Evolutionary conservation across 2,329 filamentous ascomycete species (phyloP).

Genomic region (Ilyonectria robusta): DNA sequence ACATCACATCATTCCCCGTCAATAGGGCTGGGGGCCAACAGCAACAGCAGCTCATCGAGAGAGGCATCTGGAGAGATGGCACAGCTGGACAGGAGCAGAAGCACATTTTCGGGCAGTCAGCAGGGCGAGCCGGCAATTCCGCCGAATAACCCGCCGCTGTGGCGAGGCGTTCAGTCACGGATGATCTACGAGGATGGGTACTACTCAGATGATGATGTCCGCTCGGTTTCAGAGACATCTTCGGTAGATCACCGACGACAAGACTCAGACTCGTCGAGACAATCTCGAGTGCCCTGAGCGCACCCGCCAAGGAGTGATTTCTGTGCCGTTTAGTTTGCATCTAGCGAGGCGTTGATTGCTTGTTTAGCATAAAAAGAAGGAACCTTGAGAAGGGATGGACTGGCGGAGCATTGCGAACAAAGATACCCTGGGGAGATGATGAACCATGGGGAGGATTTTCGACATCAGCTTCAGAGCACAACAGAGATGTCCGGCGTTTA

Average conservation of each 20-base stretch:
- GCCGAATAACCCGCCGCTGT: slow-evolving; percentile 57
- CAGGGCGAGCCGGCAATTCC: slow-evolving; percentile 48
- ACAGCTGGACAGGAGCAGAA: slow-evolving; percentile 41
- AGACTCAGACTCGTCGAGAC: slow-evolving; percentile 45
- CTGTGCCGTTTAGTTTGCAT: slow-evolving; percentile 47
- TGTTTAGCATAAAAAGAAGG: slow-evolving; percentile 7
- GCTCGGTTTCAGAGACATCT: slow-evolving; percentile 47
- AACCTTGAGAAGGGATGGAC: not conserved
- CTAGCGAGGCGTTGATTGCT: slow-evolving; percentile 46
- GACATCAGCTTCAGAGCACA: not conserved
- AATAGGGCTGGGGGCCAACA: slow-evolving; percentile 30
- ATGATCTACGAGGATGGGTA: slow-evolving; percentile 52
- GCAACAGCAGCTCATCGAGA: slow-evolving; percentile 44
- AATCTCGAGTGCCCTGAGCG: slow-evolving; percentile 33
- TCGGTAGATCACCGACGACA: slow-evolving; percentile 47
- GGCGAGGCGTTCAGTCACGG: slow-evolving; percentile 57
- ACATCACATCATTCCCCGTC: slow-evolving; percentile 32
- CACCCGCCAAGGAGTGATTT: slow-evolving; percentile 1
- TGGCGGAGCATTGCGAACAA: slow-evolving; percentile 13
- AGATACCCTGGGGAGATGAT: slow-evolving; percentile 16
- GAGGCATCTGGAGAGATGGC: slow-evolving; percentile 40
- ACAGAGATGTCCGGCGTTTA: slow-evolving; percentile 7
- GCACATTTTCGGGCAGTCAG: slow-evolving; percentile 41
- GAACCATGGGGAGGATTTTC: not conserved
- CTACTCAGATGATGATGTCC: slow-evolving; percentile 51